phyloP scores from a whole-genome alignment of 805 yeast species.

The Scheffersomyces amazonensis region DNA sequence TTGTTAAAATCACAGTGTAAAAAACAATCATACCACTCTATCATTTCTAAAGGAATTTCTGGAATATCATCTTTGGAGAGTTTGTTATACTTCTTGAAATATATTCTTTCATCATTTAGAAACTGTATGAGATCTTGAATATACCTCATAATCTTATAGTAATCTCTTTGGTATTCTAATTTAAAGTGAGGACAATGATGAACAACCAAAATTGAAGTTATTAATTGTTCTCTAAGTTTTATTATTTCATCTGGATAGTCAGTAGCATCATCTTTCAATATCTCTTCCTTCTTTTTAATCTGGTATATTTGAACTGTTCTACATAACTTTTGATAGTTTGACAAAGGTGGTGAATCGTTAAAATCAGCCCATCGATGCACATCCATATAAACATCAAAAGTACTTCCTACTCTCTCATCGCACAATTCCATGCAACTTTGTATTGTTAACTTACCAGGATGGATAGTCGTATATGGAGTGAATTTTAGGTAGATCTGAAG shows the following conservation, averaged over 20 bases:
- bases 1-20: not conserved
- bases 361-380: not conserved
- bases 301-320: not conserved
- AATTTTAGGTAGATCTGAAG: not conserved
- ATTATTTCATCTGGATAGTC: not conserved
- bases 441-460: not conserved
- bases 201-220: not conserved
- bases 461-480: not conserved
- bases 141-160: not conserved
- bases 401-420: not conserved
- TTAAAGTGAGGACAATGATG: conserved; percentile 1
- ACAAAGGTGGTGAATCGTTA: not conserved
- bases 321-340: not conserved
- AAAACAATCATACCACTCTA: not conserved
- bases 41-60: not conserved
- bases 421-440: not conserved
- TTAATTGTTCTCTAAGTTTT: not conserved
- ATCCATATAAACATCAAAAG: not conserved
- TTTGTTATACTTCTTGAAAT: not conserved
- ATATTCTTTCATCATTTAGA: not conserved
- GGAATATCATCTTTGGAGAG: not conserved
- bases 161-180: not conserved
- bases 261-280: not conserved
- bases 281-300: not conserved
- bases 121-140: not conserved